These are phyloP conservation scores for Cyanodermella asteris DNA, from an alignment of 2,329 filamentous ascomycete species.

Conservation along the genomic window DNA sequence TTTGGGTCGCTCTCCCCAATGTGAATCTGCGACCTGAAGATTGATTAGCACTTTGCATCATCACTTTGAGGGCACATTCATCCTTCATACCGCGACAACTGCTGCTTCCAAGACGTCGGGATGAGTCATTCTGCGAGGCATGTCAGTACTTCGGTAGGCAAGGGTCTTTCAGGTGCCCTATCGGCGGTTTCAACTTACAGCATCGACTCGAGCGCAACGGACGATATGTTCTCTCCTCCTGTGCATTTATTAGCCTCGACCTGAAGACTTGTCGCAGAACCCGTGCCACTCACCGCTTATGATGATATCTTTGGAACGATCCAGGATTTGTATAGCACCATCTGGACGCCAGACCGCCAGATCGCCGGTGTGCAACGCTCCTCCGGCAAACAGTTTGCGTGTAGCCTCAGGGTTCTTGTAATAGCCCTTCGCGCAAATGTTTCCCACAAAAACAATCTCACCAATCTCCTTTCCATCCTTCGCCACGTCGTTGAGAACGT, in stretches of 20 bases:
- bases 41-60: no score
- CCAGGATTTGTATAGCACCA: constrained; percentile 74
- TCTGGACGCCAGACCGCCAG: constrained; percentile 84
- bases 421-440: constrained; percentile 82
- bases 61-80: no score
- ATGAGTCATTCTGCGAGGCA: constrained; percentile 62
- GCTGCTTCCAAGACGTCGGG: constrained; percentile 78
- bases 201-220: constrained; percentile 76
- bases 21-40: constrained; percentile 64
- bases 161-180: no score
- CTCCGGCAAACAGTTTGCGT: constrained; percentile 65
- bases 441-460: constrained; percentile 71
- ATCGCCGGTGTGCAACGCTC: constrained; percentile 73
- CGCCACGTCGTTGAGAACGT: constrained; percentile 42
- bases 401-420: constrained; percentile 79
- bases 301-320: constrained; percentile 93
- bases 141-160: no score
- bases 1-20: constrained; percentile 94
- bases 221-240: constrained; percentile 95
- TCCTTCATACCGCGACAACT: constrained; percentile 69
- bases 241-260: constrained; percentile 3
- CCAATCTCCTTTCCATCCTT: constrained; percentile 55
- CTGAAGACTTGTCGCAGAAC: no score
- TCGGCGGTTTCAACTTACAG: no score
- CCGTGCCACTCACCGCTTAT: constrained; percentile 47